These are phyloP conservation scores for Gliomastix tumulicola DNA, from an alignment of 2,329 filamentous ascomycete genomes.

Conservation along the genomic window DNA sequence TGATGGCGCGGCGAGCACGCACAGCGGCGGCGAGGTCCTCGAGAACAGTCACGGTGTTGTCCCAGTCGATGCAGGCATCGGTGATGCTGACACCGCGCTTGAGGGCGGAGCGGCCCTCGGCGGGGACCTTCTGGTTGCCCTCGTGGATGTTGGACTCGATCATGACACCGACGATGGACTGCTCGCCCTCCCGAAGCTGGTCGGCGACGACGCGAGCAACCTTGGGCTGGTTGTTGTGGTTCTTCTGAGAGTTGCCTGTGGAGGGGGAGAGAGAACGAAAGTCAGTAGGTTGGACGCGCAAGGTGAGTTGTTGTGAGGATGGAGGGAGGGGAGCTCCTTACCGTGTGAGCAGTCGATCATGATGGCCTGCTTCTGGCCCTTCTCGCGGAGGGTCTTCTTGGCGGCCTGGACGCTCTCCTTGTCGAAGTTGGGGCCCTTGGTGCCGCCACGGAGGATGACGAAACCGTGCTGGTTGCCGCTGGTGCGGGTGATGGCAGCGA, in stretches of 20 bases:
- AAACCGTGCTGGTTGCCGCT: conserved; percentile 95
- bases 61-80: conserved; percentile 94
- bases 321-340: conserved; percentile 28
- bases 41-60: conserved; percentile 71
- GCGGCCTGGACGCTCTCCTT: conserved; percentile 72
- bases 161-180: conserved; percentile 91
- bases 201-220: conserved; percentile 77
- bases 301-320: not conserved
- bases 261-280: no score
- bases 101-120: conserved; percentile 69
- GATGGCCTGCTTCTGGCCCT: conserved; percentile 79
- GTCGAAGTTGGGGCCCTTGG: conserved; percentile 90
- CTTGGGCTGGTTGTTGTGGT: conserved; percentile 95
- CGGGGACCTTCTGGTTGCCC: conserved; percentile 78
- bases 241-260: conserved; percentile 94
- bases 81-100: conserved; percentile 93
- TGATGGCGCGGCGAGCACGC: conserved; percentile 59
- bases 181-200: conserved; percentile 82
- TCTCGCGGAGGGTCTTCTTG: conserved; percentile 72
- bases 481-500: conserved; percentile 91
- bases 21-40: conserved; percentile 84
- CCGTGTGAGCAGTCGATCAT: conserved; percentile 99
- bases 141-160: conserved; percentile 98
- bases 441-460: conserved; percentile 88
- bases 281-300: not conserved